These are phyloP conservation scores for Eimeria tenella DNA, from an alignment of 169 alveolate species.

Conservation along the genomic window DNA sequence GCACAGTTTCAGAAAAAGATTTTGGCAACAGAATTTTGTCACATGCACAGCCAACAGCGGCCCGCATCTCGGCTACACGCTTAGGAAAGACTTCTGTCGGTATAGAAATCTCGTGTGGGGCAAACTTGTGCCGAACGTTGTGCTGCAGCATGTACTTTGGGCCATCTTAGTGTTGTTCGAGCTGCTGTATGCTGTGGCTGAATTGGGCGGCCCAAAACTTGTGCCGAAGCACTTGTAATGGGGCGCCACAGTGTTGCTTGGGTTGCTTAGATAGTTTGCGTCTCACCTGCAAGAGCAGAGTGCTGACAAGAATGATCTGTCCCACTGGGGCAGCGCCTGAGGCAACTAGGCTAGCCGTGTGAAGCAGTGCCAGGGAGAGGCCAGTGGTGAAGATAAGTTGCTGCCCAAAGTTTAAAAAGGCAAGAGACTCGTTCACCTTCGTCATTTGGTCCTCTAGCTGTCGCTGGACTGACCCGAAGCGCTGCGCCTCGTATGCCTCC, in stretches of 20 bases:
- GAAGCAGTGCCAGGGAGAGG: slow-evolving; percentile 75
- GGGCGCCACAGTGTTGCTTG: too few relatives aligned
- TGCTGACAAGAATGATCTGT: slow-evolving; percentile 83
- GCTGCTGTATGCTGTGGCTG: too few relatives aligned
- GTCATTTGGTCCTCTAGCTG: slow-evolving; percentile 72
- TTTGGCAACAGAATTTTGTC: background rate
- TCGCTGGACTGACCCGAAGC: slow-evolving; percentile 74
- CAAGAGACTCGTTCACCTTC: slow-evolving; percentile 82
- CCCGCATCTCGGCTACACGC: background rate
- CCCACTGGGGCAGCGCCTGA: slow-evolving; percentile 83
- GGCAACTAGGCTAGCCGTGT: slow-evolving; percentile 81
- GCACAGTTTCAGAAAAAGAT: background rate
- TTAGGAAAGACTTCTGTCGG: background rate
- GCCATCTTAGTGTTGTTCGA: too few relatives aligned
- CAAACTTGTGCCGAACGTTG: background rate
- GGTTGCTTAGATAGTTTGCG: too few relatives aligned
- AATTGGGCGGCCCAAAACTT: too few relatives aligned
- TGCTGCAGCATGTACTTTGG: too few relatives aligned
- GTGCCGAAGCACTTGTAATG: too few relatives aligned
- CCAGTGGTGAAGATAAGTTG: slow-evolving; percentile 83
- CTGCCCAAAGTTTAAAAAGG: slow-evolving; percentile 86
- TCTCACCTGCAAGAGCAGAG: slow-evolving; percentile 79
- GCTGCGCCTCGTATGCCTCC: slow-evolving; percentile 72
- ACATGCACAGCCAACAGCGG: background rate
- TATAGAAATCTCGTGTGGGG: background rate